phyloP scores from a whole-genome alignment of 176 grass and related monocot species.

The Triticum timopheevii region DNA sequence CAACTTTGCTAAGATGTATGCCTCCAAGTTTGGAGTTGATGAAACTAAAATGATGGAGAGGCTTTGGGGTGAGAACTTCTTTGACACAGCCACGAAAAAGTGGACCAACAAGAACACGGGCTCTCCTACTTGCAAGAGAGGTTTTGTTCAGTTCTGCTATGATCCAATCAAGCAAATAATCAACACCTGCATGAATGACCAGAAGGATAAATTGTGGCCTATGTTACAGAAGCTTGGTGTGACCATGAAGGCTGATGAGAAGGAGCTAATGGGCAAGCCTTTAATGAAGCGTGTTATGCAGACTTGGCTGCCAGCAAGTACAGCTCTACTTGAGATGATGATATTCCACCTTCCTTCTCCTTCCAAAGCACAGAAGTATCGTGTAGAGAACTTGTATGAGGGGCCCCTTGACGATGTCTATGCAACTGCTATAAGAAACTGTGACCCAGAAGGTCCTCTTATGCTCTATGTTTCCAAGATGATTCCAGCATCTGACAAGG shows the following conservation, averaged over 20 bases:
- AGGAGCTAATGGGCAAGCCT: slow-evolving; percentile 69
- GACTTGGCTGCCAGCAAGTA: slow-evolving; percentile 81
- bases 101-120: slow-evolving; percentile 75
- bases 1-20: slow-evolving; percentile 86
- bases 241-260: slow-evolving; percentile 72
- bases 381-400: slow-evolving; percentile 87
- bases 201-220: slow-evolving; percentile 85
- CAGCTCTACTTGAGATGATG: slow-evolving; percentile 85
- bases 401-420: slow-evolving; percentile 75
- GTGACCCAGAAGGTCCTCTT: slow-evolving; percentile 84
- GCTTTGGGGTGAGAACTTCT: slow-evolving; percentile 90
- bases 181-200: slow-evolving; percentile 71
- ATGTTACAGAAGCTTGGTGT: slow-evolving; percentile 85
- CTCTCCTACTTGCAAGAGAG: slow-evolving; percentile 70
- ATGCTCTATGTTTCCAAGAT: slow-evolving; percentile 95
- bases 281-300: slow-evolving; percentile 94
- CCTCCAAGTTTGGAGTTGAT: slow-evolving; percentile 84
- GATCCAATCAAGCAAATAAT: slow-evolving; percentile 93
- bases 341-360: slow-evolving; percentile 83
- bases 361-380: slow-evolving; percentile 60
- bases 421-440: slow-evolving; percentile 79
- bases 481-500: slow-evolving; percentile 91
- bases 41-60: slow-evolving; percentile 93
- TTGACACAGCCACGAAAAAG: slow-evolving; percentile 78
- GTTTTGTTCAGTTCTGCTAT: slow-evolving; percentile 88